phyloP scores from a whole-genome alignment of 108 stramenopile genomes.

The Fistulifera pelliculosa region DNA sequence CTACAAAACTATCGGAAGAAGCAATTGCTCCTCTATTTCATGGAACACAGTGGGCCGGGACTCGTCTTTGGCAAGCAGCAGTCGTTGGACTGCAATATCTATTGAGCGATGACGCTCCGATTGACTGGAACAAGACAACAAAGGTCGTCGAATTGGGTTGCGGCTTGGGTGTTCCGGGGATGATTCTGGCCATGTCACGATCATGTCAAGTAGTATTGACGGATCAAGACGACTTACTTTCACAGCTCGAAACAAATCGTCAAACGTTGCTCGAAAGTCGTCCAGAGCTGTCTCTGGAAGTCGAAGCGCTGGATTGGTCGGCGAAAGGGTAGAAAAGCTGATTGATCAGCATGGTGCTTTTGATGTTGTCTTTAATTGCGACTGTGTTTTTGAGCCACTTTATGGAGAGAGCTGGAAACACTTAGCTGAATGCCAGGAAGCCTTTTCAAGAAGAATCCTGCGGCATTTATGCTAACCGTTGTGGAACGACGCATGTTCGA shows the following conservation, averaged over 20 bases:
- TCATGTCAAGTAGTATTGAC: slow-evolving; percentile 45
- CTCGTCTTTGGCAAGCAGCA: slow-evolving; percentile 76
- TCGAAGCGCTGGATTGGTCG: slow-evolving; percentile 15
- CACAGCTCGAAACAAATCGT: slow-evolving; percentile 53
- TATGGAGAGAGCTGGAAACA: slow-evolving; percentile 69
- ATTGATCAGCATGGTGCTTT: slow-evolving; percentile 14
- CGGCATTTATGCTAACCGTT: slow-evolving; percentile 49
- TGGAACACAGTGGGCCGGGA: slow-evolving; percentile 83
- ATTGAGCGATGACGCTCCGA: slow-evolving; percentile 2
- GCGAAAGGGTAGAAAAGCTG: slow-evolving; percentile 2
- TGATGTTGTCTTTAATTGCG: slow-evolving; percentile 76
- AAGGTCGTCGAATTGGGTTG: slow-evolving; percentile 68
- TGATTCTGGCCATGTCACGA: slow-evolving; percentile 42
- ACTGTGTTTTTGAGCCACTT: slow-evolving; percentile 79
- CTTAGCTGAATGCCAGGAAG: slow-evolving; percentile 56
- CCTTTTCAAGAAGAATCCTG: slow-evolving; percentile 39
- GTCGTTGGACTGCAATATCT: slow-evolving; percentile 58
- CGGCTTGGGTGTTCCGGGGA: slow-evolving; percentile 78
- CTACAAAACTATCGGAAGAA: slow-evolving; percentile 48
- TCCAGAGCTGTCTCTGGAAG: slow-evolving; percentile 7
- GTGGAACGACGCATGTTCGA: slow-evolving; percentile 64
- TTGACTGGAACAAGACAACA: not conserved
- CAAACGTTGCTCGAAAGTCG: not conserved
- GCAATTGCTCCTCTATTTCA: slow-evolving; percentile 73
- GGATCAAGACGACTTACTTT: slow-evolving; percentile 52